A percentile compares a stretch with the other conserved stretches of the same genome.
Evolutionary conservation across 805 yeast species (phyloP).

Genomic region (Sugiyamaella chiloensis): DNA sequence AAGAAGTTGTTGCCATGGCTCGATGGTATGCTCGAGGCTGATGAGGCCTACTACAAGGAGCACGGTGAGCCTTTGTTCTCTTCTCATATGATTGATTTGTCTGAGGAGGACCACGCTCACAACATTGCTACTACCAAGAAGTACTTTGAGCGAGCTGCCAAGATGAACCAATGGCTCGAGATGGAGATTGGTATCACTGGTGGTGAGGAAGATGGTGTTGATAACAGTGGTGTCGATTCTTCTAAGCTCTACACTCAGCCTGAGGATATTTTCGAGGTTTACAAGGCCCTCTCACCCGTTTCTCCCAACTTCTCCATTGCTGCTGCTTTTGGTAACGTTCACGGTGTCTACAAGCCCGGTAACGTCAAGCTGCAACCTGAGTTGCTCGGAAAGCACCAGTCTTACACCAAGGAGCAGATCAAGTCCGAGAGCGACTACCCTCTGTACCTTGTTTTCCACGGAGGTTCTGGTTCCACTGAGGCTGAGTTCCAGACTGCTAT

Average conservation of each 20-base stretch:
- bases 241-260: conserved; percentile 90
- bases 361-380: conserved; percentile 91
- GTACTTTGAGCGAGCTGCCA: conserved; percentile 92
- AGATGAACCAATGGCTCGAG: conserved; percentile 96
- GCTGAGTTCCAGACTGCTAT: conserved; percentile 89
- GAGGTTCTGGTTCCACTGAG: conserved; percentile 98
- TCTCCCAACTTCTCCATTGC: conserved; percentile 99
- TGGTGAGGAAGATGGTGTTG: conserved; percentile 99
- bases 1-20: conserved; percentile 97
- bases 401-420: conserved; percentile 69
- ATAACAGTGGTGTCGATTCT: conserved; percentile 90
- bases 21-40: conserved; percentile 97
- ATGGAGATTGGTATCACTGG: conserved; percentile 99
- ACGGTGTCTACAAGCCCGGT: conserved; percentile 99
- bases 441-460: conserved; percentile 98
- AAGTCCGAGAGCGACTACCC: conserved; percentile 59
- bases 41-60: conserved; percentile 81
- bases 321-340: conserved; percentile 99
- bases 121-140: conserved; percentile 91
- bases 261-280: conserved; percentile 88
- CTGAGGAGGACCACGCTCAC: conserved; percentile 95
- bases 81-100: conserved; percentile 97
- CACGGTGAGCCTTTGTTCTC: conserved; percentile 97
- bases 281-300: conserved; percentile 85
- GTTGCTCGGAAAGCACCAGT: conserved; percentile 94